Conservation (phyloP, 306 rosid genomes). For the Quercus rubra region DNA sequence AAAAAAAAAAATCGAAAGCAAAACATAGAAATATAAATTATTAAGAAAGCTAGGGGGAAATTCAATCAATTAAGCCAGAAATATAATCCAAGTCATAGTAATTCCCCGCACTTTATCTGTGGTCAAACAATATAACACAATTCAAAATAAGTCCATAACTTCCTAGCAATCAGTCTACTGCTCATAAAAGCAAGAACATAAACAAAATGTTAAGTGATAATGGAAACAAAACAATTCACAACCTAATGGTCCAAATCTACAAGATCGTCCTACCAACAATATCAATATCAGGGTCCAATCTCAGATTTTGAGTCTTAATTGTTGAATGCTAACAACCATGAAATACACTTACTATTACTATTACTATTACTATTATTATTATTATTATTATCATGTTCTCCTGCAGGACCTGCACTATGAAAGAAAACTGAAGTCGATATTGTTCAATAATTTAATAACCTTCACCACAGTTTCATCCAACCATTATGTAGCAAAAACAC, state of each 20-base stretch:
- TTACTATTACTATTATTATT: too few relatives aligned
- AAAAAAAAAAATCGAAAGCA: too few relatives aligned
- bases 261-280: not conserved
- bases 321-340: not conserved
- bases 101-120: not conserved
- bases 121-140: not conserved
- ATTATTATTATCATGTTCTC: slow-evolving; percentile 35
- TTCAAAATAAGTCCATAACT: not conserved
- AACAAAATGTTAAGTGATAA: not conserved
- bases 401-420: slow-evolving; percentile 74
- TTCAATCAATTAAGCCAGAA: not conserved
- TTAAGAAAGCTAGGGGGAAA: not conserved
- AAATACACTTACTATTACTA: not conserved
- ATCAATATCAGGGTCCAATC: not conserved
- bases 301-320: not conserved
- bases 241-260: not conserved
- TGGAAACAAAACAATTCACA: not conserved
- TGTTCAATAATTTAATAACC: not conserved
- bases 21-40: not conserved
- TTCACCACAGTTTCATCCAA: not conserved
- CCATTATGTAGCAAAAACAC: not conserved
- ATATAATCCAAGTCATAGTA: not conserved
- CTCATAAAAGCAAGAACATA: not conserved
- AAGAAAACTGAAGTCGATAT: slow-evolving; percentile 18
- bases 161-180: not conserved